Conservation (phyloP, 2,329 filamentous ascomycete species). For the Colletotrichum spinosum region DNA sequence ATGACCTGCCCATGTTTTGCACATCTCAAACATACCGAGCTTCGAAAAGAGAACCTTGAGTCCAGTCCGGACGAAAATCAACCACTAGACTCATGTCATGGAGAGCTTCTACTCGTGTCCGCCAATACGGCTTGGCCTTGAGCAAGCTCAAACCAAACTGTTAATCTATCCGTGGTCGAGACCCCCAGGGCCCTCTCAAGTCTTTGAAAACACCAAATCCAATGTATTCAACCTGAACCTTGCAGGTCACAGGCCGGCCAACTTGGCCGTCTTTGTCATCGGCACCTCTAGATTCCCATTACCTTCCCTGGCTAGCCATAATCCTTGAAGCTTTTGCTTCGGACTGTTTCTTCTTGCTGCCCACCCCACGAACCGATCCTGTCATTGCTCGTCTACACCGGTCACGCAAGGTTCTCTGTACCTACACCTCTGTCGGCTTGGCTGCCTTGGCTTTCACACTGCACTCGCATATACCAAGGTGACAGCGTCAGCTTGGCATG, state of each 20-base stretch:
- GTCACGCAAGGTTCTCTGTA: constrained; percentile 12
- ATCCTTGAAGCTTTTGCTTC: not conserved
- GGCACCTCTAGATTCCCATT: constrained; percentile 1
- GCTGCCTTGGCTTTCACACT: constrained; percentile 12
- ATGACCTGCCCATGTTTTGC: constrained; percentile 32
- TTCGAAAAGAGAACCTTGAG: constrained; percentile 29
- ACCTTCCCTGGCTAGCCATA: not conserved
- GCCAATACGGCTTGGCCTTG: not conserved
- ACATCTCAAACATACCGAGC: constrained; percentile 33
- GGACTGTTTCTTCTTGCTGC: not conserved
- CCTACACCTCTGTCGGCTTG: constrained; percentile 1
- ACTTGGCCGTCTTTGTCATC: constrained; percentile 6
- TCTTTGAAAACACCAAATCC: not conserved
- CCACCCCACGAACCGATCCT: not conserved
- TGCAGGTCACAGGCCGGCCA: constrained; percentile 1
- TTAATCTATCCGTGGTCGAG: not conserved
- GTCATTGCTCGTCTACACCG: constrained; percentile 8
- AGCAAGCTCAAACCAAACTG: constrained; percentile 16
- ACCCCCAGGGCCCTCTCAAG: not conserved
- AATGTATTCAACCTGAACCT: not conserved
- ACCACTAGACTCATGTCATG: constrained; percentile 16
- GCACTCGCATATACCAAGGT: constrained; percentile 16
- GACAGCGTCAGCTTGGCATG: constrained; percentile 32
- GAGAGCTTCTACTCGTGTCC: constrained; percentile 7
- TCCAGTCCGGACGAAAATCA: constrained; percentile 20